A percentile compares a stretch with the other conserved stretches of the same genome.
These are phyloP conservation scores for Puccinia sorghi DNA, from an alignment of 1,284 basidiomycete genomes.

Conservation along the genomic window DNA sequence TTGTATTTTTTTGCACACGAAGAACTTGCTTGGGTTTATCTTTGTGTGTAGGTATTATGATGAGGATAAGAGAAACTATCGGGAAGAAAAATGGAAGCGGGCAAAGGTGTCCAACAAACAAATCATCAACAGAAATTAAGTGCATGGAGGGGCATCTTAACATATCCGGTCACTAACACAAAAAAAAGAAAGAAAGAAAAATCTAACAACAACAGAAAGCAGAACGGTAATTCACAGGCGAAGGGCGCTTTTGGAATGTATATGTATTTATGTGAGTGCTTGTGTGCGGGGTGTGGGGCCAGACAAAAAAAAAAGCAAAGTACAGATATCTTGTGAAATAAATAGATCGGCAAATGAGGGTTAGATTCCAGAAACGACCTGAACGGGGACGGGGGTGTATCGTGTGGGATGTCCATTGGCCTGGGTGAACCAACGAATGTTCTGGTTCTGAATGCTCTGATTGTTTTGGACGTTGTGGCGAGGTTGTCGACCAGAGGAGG, in stretches of 20 bases:
- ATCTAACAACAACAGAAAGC: background rate
- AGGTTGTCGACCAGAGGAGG: background rate
- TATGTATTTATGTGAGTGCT: background rate
- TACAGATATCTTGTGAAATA: conserved; percentile 11
- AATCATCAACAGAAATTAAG: too few species aligned
- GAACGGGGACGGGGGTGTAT: conserved; percentile 7
- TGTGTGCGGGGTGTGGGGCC: background rate
- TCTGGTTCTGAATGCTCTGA: conserved; percentile 3
- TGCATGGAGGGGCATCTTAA: background rate
- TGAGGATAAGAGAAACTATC: too few species aligned
- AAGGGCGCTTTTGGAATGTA: background rate
- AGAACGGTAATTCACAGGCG: background rate
- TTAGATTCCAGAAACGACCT: conserved; percentile 27
- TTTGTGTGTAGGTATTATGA: too few species aligned
- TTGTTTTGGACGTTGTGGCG: background rate
- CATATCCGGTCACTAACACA: background rate
- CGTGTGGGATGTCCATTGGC: background rate
- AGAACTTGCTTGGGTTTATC: too few species aligned
- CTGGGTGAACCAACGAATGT: conserved; percentile 22
- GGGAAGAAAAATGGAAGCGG: too few species aligned
- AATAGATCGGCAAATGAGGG: background rate
- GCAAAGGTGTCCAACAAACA: background rate
- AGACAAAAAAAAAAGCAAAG: background rate
- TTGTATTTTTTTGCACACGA: too few species aligned
- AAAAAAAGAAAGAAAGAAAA: background rate